phyloP scores from a whole-genome alignment of 176 grass and related monocot genomes.

The Urochloa ruziziensis region DNA sequence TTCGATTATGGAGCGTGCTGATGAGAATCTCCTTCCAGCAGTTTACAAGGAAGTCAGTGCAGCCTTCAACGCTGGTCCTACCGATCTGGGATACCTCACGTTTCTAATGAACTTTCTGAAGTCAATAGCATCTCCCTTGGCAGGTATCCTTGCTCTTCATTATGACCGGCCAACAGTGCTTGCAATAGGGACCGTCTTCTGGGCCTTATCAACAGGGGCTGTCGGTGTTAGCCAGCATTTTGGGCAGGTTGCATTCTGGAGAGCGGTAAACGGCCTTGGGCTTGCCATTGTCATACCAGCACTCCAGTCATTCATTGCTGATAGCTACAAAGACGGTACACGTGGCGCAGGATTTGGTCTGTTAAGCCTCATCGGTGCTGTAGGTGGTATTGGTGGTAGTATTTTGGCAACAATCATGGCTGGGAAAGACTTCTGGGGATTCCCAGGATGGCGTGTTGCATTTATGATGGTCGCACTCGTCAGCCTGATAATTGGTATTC shows the following conservation, averaged over 20 bases:
- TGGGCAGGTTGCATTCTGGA: constrained; percentile 77
- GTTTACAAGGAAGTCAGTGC: constrained; percentile 98
- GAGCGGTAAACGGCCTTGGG: constrained; percentile 85
- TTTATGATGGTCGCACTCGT: constrained; percentile 73
- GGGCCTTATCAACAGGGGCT: constrained; percentile 84
- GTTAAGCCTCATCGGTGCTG: constrained; percentile 69
- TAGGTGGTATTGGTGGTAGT: constrained; percentile 86
- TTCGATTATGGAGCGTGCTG: constrained; percentile 89
- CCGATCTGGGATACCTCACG: constrained; percentile 90
- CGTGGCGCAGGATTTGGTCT: constrained; percentile 85
- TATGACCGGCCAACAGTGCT: constrained; percentile 81
- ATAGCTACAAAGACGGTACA: constrained; percentile 82
- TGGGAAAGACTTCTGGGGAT: constrained; percentile 62
- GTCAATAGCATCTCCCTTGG: constrained; percentile 81
- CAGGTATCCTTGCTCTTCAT: constrained; percentile 74
- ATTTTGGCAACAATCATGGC: constrained; percentile 91
- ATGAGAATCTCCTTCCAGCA: constrained; percentile 89
- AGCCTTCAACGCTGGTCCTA: constrained; percentile 81
- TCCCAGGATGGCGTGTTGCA: constrained; percentile 89
- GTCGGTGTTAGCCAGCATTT: constrained; percentile 78
- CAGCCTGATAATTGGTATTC: constrained; percentile 79
- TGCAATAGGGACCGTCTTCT: constrained; percentile 75
- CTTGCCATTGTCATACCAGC: constrained; percentile 95
- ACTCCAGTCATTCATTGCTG: constrained; percentile 92
- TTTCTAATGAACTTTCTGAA: constrained; percentile 88